phyloP scores from a whole-genome alignment of 257 asterid species.

The Solanum dulcamara region DNA sequence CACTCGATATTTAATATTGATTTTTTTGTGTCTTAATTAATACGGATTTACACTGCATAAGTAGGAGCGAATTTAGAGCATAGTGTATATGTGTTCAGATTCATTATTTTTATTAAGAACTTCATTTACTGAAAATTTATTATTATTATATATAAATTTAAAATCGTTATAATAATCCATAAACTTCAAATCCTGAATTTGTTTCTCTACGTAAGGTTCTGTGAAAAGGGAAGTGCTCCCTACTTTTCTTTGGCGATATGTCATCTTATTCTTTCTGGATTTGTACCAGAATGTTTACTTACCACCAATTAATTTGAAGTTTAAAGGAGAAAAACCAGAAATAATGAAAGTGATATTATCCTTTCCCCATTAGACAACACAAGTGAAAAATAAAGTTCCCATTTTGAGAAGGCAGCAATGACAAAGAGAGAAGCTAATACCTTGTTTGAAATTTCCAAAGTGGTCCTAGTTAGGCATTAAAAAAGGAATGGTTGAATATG shows the following conservation, averaged over 20 bases:
- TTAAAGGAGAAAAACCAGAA: neutral
- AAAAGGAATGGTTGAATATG: neutral
- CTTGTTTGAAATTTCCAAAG: neutral
- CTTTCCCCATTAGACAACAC: neutral
- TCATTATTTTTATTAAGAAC: neutral
- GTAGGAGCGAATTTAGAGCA: neutral
- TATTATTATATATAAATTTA: neutral
- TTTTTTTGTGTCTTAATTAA: neutral
- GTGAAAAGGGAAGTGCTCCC: neutral
- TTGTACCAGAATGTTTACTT: neutral
- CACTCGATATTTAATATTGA: accelerated
- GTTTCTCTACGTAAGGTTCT: accelerated
- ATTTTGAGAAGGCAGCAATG: neutral
- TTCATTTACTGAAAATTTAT: neutral
- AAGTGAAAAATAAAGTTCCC: neutral
- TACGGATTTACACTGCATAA: neutral
- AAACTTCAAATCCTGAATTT: neutral
- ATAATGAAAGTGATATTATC: neutral
- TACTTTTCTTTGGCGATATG: neutral
- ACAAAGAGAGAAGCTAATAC: neutral
- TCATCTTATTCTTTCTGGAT: neutral
- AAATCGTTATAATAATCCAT: neutral
- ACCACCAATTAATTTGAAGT: neutral
- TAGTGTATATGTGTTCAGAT: neutral
- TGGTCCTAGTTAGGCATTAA: neutral